Base-by-base conservation (phyloP, 2,329 filamentous ascomycete genomes). In the Fusarium pseudonygamai region DNA sequence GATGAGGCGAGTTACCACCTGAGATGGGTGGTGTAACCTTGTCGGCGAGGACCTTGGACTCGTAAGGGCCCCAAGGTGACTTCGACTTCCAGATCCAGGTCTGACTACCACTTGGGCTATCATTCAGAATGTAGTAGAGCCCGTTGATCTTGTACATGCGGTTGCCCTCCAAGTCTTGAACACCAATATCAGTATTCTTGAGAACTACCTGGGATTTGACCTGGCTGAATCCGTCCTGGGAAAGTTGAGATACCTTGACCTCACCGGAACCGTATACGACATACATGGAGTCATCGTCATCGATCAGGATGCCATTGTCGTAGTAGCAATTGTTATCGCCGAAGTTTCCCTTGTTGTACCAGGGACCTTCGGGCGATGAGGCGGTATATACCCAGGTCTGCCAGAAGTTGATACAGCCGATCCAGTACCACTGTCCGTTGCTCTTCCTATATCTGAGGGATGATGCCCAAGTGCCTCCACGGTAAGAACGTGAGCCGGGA, bases 281-380 rank as follows among this genome's bases (percentile, higher is more conserved):
- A 58, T 90, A 91, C 83, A 90, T 87, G 2, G 84, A 87, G 64
- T 90, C 88, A 37, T 90, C 84, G 30, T 89, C 86, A 56, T 90
- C 88, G 39, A 91, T 84, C n/a, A 90, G 77, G 1, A 91, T 78
- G 0, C 89, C 88, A 24, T 82, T 84, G 76, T 91, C 89, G 72
- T 91, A 91, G 73, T 88, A 89, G 78, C 88, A 91, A 22, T 58
- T 69, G 5, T 47, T 49, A 3, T 77, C 82, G 1, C 79, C 80
- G 22, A 84, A 78, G 14, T 77, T 82, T 4, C 78, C 80, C 42
- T 75, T 70, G 50, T 83, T 79, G 16, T 69, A 81, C 86, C 86
- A 88, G 1, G 85, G 84, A 0, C 84, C 85, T 3, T 80, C 79
- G 9, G 81, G 81, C 15, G 79, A 77, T 7, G 79, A 56, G 0